These are phyloP conservation scores for Phialocephala sp. DNA, from an alignment of 2,329 filamentous ascomycete species.

Conservation along the genomic window DNA sequence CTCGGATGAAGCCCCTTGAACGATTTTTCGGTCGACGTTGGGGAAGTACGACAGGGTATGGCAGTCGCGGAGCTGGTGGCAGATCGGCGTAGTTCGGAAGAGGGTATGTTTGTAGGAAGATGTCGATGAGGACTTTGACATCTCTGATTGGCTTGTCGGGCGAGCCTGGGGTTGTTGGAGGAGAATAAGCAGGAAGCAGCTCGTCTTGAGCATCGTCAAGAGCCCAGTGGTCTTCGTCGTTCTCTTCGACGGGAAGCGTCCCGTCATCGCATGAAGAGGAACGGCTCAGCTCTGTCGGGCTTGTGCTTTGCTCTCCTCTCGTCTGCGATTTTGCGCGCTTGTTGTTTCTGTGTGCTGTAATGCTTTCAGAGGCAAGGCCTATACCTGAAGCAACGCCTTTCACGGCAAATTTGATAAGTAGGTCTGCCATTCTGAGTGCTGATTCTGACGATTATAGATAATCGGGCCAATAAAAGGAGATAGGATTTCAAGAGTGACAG, in stretches of 20 bases:
- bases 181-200: not conserved
- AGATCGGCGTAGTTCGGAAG: slow-evolving; percentile 8
- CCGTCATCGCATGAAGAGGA: not conserved
- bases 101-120: slow-evolving; percentile 4
- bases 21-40: slow-evolving; percentile 55
- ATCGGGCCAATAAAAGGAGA: not conserved
- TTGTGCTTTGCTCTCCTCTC: not conserved
- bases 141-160: slow-evolving; percentile 9
- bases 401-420: slow-evolving; percentile 5
- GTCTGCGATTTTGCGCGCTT: slow-evolving; percentile 14
- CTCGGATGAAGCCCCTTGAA: slow-evolving; percentile 54
- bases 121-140: slow-evolving; percentile 3
- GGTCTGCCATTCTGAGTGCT: not conserved
- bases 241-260: not conserved
- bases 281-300: not conserved
- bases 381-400: slow-evolving; percentile 24
- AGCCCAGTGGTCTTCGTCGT: slow-evolving; percentile 16
- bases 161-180: slow-evolving; percentile 1
- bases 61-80: slow-evolving; percentile 37
- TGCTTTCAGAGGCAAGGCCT: slow-evolving; percentile 21
- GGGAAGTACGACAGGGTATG: slow-evolving; percentile 55
- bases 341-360: slow-evolving; percentile 15
- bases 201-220: slow-evolving; percentile 11
- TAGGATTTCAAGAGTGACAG: not conserved
- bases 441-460: not conserved